Conservation (phyloP, 805 yeast species). For the Jamesozyma gamospora region DNA sequence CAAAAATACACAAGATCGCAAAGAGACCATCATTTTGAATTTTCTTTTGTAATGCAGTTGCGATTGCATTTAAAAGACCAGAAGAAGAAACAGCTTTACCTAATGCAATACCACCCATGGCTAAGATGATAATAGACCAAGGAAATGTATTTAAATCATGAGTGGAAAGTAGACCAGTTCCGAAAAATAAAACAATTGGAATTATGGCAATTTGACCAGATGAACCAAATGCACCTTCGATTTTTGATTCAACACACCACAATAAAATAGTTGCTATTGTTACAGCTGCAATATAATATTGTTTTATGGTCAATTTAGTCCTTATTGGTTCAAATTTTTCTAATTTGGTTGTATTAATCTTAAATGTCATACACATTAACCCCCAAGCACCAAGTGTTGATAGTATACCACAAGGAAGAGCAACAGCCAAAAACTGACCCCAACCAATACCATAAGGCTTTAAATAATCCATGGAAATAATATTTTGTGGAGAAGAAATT, state of each 20-base stretch:
- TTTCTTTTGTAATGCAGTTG: constrained; percentile 51
- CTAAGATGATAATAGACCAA: constrained; percentile 90
- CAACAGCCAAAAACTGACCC: constrained; percentile 88
- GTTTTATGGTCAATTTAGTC: constrained; percentile 59
- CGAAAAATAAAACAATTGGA: constrained; percentile 81
- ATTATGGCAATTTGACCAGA: constrained; percentile 86
- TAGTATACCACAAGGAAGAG: constrained; percentile 68
- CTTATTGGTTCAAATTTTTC: constrained; percentile 40
- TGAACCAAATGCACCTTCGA: constrained; percentile 71
- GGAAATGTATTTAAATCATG: constrained; percentile 90
- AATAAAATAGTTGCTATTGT: constrained; percentile 63
- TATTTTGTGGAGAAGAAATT: constrained; percentile 91
- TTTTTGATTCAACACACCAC: constrained; percentile 81
- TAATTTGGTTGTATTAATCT: constrained; percentile 39
- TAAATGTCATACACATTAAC: constrained; percentile 48
- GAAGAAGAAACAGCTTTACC: constrained; percentile 93
- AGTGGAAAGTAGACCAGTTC: constrained; percentile 72
- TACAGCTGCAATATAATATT: constrained; percentile 63
- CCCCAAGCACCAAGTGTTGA: constrained; percentile 62
- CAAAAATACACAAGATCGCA: constrained; percentile 72
- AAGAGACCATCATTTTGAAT: constrained; percentile 55
- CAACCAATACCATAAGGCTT: constrained; percentile 57
- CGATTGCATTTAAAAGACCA: constrained; percentile 74
- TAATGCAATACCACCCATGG: constrained; percentile 95
- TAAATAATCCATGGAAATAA: constrained; percentile 79